Evolutionary conservation across 2,329 filamentous ascomycete species (phyloP).

Genomic region (Zasmidium cellare): DNA sequence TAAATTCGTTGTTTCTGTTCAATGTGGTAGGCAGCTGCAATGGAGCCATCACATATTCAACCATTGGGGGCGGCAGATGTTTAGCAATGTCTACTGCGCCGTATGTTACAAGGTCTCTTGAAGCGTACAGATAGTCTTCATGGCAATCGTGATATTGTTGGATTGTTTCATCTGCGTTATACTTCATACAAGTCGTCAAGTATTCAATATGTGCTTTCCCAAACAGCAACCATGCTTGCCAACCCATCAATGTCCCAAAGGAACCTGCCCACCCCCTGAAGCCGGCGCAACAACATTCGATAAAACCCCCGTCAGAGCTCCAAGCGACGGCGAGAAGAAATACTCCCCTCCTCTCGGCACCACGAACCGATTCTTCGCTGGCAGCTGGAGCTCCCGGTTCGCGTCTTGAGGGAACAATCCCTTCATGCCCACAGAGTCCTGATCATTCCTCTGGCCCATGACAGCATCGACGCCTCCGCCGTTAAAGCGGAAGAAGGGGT

Average conservation of each 20-base stretch:
- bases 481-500: constrained; percentile 25
- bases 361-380: constrained; percentile 39
- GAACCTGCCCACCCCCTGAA: constrained; percentile 9
- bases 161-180: too few relatives aligned
- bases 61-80: too few relatives aligned
- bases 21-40: too few relatives aligned
- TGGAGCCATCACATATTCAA: too few relatives aligned
- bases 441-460: constrained; percentile 34
- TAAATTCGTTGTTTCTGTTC: too few relatives aligned
- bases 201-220: too few relatives aligned
- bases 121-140: too few relatives aligned
- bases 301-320: constrained; percentile 23
- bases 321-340: constrained; percentile 48
- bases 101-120: too few relatives aligned
- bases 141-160: too few relatives aligned
- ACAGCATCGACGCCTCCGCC: constrained; percentile 40
- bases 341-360: constrained; percentile 47
- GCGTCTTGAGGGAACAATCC: constrained; percentile 30
- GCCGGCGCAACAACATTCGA: constrained; percentile 16
- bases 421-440: constrained; percentile 24
- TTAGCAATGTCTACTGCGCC: too few relatives aligned
- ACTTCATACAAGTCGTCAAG: too few relatives aligned
- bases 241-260: not conserved
- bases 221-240: too few relatives aligned
- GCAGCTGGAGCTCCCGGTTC: constrained; percentile 19